Conservation (phyloP, 2,329 filamentous ascomycete genomes). For the Paecilomyces niveus region DNA sequence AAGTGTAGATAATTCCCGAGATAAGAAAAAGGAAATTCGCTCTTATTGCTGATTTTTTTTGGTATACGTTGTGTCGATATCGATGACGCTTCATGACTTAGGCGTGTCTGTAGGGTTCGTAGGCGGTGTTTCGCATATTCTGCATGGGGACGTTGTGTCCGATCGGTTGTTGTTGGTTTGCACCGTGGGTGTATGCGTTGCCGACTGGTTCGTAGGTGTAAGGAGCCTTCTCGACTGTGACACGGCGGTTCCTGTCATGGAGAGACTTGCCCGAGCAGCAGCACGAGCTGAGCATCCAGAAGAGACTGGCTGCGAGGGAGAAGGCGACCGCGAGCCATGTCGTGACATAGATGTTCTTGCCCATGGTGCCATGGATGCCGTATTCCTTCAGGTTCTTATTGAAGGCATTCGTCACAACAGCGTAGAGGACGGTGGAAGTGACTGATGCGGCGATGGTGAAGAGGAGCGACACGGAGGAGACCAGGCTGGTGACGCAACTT, state of each 20-base stretch:
- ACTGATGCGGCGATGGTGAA: conserved; percentile 60
- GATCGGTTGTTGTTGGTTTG: neutral
- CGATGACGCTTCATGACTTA: neutral
- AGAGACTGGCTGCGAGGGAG: conserved; percentile 66
- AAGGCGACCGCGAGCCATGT: conserved; percentile 78
- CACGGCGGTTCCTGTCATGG: conserved; percentile 30
- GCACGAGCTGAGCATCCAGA: conserved; percentile 90
- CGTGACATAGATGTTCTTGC: conserved; percentile 61
- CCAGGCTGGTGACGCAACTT: conserved; percentile 73
- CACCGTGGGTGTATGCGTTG: conserved; percentile 16
- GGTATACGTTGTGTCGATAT: neutral
- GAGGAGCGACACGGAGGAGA: conserved; percentile 56
- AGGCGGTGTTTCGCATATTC: neutral
- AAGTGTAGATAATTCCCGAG: neutral
- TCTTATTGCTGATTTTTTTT: neutral
- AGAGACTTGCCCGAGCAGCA: conserved; percentile 69
- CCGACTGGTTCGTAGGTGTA: conserved; percentile 54
- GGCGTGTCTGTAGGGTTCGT: neutral
- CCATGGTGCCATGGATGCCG: conserved; percentile 60
- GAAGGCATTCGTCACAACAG: conserved; percentile 62
- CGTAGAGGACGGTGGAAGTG: conserved; percentile 68
- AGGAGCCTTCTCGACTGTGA: conserved; percentile 53
- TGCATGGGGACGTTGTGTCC: neutral
- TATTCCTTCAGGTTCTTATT: conserved; percentile 62
- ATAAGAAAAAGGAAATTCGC: neutral